phyloP scores from a whole-genome alignment of 305 asterid species.

The Euphrasia arctica region DNA sequence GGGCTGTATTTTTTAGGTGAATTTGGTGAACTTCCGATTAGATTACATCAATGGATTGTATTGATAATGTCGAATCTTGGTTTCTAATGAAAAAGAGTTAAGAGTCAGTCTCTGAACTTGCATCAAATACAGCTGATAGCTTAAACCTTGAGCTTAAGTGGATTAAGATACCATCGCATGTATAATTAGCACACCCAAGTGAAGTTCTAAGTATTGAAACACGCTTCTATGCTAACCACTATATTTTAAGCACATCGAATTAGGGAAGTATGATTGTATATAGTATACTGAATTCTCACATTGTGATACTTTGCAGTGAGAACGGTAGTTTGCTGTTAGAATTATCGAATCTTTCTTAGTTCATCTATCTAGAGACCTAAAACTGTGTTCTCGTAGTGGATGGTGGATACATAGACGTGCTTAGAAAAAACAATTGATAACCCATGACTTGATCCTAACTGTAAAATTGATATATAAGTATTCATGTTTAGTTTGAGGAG shows the following conservation, averaged over 20 bases:
- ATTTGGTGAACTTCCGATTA: constrained; percentile 10
- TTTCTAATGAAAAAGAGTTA: constrained; percentile 10
- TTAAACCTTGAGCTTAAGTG: constrained; percentile 8
- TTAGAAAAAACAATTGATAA: no score
- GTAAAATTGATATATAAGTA: no score
- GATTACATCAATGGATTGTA: constrained; percentile 7
- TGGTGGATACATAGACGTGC: no score
- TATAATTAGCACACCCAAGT: constrained; percentile 6
- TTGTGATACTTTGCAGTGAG: neutral
- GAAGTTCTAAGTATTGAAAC: constrained; percentile 11
- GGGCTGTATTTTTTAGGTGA: constrained; percentile 13
- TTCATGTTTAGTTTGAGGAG: no score
- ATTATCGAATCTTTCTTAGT: no score
- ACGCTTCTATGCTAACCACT: constrained; percentile 2
- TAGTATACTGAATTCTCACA: no score
- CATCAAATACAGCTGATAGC: constrained; percentile 12
- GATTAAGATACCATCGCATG: neutral
- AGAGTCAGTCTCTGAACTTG: constrained; percentile 9
- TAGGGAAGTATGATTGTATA: constrained; percentile 8
- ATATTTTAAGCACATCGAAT: constrained; percentile 8
- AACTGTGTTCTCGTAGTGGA: no score
- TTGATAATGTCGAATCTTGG: constrained; percentile 4
- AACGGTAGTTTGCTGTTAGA: neutral
- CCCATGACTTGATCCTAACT: no score
- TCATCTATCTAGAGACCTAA: no score